A percentile compares a stretch with the other conserved stretches of the same genome.
Conservation (phyloP, 2,329 filamentous ascomycete species). For the Exophiala oligosperma region DNA sequence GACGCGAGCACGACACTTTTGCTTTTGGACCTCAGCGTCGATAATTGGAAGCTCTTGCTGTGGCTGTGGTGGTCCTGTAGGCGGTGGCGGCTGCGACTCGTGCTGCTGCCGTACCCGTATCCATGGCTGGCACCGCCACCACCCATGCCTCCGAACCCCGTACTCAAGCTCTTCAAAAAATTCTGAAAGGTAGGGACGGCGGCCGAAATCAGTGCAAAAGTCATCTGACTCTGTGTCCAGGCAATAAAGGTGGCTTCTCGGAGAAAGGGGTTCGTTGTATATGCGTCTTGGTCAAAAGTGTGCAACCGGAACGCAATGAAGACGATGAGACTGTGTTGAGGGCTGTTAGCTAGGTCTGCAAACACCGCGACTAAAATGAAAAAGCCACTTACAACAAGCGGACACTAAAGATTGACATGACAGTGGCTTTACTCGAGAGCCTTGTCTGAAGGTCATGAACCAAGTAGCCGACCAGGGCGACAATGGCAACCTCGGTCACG, state of each 20-base stretch:
- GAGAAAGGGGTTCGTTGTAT: slow-evolving; percentile 38
- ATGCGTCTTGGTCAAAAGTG: slow-evolving; percentile 32
- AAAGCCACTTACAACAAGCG: slow-evolving; percentile 37
- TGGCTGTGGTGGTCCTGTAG: background rate
- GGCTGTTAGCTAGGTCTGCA: background rate
- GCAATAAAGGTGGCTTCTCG: slow-evolving; percentile 36
- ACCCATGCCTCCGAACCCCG: slow-evolving; percentile 22
- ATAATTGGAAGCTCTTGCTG: slow-evolving; percentile 12
- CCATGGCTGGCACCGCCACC: slow-evolving; percentile 1
- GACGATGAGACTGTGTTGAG: slow-evolving; percentile 36
- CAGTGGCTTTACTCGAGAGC: slow-evolving; percentile 34
- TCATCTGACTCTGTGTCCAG: slow-evolving; percentile 39
- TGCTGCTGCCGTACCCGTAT: slow-evolving; percentile 15
- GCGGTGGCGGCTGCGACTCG: background rate
- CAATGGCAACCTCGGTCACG: slow-evolving; percentile 37
- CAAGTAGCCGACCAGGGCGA: slow-evolving; percentile 33
- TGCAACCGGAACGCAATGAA: slow-evolving; percentile 39
- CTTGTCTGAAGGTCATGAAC: slow-evolving; percentile 37
- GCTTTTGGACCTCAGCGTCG: slow-evolving; percentile 15
- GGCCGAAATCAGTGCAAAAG: slow-evolving; percentile 39
- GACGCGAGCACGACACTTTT: background rate
- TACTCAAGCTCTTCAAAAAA: slow-evolving; percentile 33
- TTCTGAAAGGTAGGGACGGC: slow-evolving; percentile 39
- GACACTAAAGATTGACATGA: slow-evolving; percentile 38
- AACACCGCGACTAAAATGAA: too few species aligned